Evolutionary conservation across 2,329 filamentous ascomycete genomes (phyloP).

Genomic region (Paecilomyces dactylethromorphus): DNA sequence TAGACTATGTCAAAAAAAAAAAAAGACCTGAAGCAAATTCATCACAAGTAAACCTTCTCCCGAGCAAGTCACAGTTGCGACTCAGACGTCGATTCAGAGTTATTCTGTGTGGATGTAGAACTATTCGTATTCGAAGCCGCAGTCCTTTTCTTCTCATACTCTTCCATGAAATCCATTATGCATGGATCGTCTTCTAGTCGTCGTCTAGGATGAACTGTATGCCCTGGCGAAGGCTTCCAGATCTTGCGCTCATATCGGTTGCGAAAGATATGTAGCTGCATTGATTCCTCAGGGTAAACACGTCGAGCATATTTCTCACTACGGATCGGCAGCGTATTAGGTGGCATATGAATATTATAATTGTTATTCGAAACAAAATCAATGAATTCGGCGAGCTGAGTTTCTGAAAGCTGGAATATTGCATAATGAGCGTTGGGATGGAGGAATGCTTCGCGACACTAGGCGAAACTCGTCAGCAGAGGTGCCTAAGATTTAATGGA

Average conservation of each 20-base stretch:
- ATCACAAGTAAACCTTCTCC: background rate
- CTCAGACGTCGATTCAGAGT: background rate
- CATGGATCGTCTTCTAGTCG: background rate
- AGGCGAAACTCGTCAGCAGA: background rate
- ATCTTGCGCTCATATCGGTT: slow-evolving; percentile 4
- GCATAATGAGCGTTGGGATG: slow-evolving; percentile 2
- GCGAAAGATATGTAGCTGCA: slow-evolving; percentile 5
- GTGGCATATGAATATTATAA: background rate
- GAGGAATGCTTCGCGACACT: slow-evolving; percentile 6
- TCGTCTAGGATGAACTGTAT: background rate
- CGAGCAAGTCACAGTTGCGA: background rate
- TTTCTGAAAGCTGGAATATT: slow-evolving; percentile 4
- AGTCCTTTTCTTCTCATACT: background rate
- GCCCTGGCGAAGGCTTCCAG: background rate
- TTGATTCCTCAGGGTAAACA: slow-evolving; percentile 2
- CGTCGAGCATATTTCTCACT: slow-evolving; percentile 6
- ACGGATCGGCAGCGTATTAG: slow-evolving; percentile 2
- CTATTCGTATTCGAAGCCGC: background rate
- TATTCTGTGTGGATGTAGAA: background rate
- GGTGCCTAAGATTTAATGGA: background rate
- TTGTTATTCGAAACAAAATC: slow-evolving; percentile 1
- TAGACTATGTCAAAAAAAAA: no score
- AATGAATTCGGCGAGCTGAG: slow-evolving; percentile 1
- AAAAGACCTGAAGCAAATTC: background rate
- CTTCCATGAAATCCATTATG: background rate